Conservation (phyloP, 768 basidiomycete genomes). For the Suillus luteus region DNA sequence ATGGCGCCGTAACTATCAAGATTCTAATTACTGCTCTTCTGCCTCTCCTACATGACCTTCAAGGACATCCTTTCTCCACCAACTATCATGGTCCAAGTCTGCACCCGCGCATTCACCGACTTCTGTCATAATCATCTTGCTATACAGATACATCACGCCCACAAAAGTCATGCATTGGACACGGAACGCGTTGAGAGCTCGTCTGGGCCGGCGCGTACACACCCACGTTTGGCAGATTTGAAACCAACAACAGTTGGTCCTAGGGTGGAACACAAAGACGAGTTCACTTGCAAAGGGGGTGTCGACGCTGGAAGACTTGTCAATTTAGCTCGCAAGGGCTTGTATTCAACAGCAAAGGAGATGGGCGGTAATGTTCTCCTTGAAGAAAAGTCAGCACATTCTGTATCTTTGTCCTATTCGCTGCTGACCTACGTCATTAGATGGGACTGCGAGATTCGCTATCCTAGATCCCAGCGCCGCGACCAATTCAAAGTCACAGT, state of each 20-base stretch:
- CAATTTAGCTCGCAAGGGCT: slow-evolving; percentile 33
- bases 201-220: slow-evolving; percentile 36
- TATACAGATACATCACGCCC: slow-evolving; percentile 24
- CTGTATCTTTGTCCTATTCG: slow-evolving; percentile 20
- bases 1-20: slow-evolving; percentile 1
- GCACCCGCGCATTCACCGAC: slow-evolving; percentile 25
- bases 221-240: slow-evolving; percentile 25
- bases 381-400: slow-evolving; percentile 36
- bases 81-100: slow-evolving; percentile 30
- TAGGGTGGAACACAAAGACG: slow-evolving; percentile 37
- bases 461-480: slow-evolving; percentile 31
- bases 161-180: slow-evolving; percentile 22
- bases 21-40: neutral
- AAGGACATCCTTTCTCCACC: slow-evolving; percentile 19
- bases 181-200: slow-evolving; percentile 33
- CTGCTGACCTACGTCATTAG: slow-evolving; percentile 25
- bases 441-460: slow-evolving; percentile 40
- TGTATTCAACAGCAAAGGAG: slow-evolving; percentile 34
- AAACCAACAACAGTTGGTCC: slow-evolving; percentile 32
- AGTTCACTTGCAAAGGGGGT: slow-evolving; percentile 38
- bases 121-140: slow-evolving; percentile 24
- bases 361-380: slow-evolving; percentile 41
- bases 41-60: neutral
- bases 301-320: slow-evolving; percentile 38
- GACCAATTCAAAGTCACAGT: slow-evolving; percentile 38